phyloP scores from a whole-genome alignment of 2,329 filamentous ascomycete genomes.

The Eutypa lata region DNA sequence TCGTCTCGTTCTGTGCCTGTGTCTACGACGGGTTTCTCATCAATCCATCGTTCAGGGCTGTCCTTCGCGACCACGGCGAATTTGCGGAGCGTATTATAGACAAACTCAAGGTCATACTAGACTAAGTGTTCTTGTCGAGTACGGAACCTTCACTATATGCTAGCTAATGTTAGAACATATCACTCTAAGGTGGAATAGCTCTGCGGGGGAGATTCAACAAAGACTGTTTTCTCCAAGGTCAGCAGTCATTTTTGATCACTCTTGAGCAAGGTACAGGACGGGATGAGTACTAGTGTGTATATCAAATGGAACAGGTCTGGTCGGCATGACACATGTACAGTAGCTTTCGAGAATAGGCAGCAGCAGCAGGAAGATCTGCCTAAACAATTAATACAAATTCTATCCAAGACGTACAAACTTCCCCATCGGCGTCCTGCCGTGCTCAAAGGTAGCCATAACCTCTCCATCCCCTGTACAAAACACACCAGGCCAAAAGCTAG shows the following conservation, averaged over 20 bases:
- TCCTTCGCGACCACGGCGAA: background rate
- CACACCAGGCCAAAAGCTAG: slow-evolving; percentile 37
- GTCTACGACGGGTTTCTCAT: background rate
- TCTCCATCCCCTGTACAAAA: slow-evolving; percentile 24
- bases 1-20: background rate
- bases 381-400: background rate
- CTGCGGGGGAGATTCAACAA: no score
- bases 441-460: slow-evolving; percentile 29
- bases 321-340: background rate
- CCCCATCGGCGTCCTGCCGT: slow-evolving; percentile 25
- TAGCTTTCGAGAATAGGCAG: no score
- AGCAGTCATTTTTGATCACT: no score
- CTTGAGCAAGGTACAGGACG: no score
- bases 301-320: no score
- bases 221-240: no score
- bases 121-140: no score
- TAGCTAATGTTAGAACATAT: no score
- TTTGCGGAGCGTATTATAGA: background rate
- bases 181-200: no score
- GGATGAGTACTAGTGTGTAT: no score
- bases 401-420: slow-evolving; percentile 11
- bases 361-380: no score
- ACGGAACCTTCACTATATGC: no score
- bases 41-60: background rate
- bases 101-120: background rate